Conservation (phyloP, 1,284 basidiomycete species). For the Cutaneotrichosporon arboriforme region DNA sequence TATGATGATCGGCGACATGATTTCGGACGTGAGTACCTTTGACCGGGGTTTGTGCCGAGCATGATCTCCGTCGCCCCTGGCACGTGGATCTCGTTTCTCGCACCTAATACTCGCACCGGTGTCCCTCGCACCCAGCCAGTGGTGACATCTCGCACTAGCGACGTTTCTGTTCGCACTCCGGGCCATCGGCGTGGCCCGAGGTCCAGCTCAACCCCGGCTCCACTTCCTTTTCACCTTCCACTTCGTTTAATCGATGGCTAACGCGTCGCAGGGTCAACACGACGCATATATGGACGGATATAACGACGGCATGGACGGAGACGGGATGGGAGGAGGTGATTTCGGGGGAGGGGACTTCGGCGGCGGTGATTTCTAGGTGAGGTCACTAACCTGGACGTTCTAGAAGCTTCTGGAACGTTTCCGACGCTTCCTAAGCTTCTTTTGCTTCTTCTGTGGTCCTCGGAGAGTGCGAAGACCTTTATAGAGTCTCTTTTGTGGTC, state of each 20-base stretch:
- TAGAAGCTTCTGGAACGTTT: not conserved
- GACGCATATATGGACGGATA: conserved; percentile 39
- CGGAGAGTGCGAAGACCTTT: too few relatives aligned
- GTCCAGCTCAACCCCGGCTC: not conserved
- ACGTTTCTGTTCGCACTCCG: too few relatives aligned
- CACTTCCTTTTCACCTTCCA: not conserved
- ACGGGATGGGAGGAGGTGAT: conserved; percentile 23
- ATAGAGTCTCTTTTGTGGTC: too few relatives aligned
- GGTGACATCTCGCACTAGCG: too few relatives aligned
- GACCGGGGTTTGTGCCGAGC: not conserved
- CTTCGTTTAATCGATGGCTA: too few relatives aligned
- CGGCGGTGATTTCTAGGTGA: conserved; percentile 27
- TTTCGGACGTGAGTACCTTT: conserved; percentile 29
- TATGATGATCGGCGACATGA: conserved; percentile 46
- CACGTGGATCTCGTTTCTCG: too few relatives aligned
- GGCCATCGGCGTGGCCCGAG: too few relatives aligned
- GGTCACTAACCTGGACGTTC: not conserved
- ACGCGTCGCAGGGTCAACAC: conserved; percentile 8
- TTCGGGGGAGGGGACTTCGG: conserved; percentile 26
- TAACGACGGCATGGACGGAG: conserved; percentile 24
- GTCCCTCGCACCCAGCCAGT: too few relatives aligned
- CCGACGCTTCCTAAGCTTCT: too few relatives aligned
- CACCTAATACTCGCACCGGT: too few relatives aligned
- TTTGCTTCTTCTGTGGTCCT: too few relatives aligned
- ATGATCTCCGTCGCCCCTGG: not conserved